Evolutionary conservation across 1,284 basidiomycete genomes (phyloP), one percentile per base, ranked within the genome.

Genomic region (Trichosporon sp.): DNA sequence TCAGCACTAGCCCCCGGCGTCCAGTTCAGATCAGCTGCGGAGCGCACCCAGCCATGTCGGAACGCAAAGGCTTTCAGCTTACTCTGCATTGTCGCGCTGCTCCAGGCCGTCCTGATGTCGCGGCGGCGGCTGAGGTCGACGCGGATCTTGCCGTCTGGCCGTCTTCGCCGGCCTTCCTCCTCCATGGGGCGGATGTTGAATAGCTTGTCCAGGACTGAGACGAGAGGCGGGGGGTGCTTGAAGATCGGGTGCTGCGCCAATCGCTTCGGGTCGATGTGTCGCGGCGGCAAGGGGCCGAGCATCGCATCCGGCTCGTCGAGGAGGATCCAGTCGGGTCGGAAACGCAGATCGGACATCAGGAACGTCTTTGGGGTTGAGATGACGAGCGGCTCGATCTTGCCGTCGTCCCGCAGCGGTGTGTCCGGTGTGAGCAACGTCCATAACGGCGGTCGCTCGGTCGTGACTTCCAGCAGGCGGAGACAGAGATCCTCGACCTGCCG

Each of bases 221-320:
- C 61, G 19, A 74, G 52, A 0, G 68, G 65, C 32, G 75, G 73
- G 2, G 73, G 71, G 37, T 74, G 72, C 54, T 40, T 23, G 60
- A 69, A 66, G 21, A 74, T 27, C 13, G 68, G 69, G 61, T 71
- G 72, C 11, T 56, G 31, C 4, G 21, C n/a, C 1, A 72, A 54
- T 8, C 62, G 61, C 14, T 58, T 3, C 5, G 49, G 19, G 2
- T 61, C 29, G 2, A 59, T 23, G 40, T 66, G 44, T 19, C 69
- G 61, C 9, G 63, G 44, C 1, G 75, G 75, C 5, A 75, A 49
- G 0, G 70, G 54, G 10, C 70, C 70, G 21, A 74, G 37, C 64
- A 73, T 65, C 1, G 69, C 64, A 27, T 76, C 75, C 2, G 74
- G 70, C 62, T 76, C 75, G 60, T 76, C 75, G 31, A 76, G 34